Evolutionary conservation across 176 grass and related monocot species (phyloP), one percentile per base, ranked within the genome.

Genomic region (Cenchrus purpureus): DNA sequence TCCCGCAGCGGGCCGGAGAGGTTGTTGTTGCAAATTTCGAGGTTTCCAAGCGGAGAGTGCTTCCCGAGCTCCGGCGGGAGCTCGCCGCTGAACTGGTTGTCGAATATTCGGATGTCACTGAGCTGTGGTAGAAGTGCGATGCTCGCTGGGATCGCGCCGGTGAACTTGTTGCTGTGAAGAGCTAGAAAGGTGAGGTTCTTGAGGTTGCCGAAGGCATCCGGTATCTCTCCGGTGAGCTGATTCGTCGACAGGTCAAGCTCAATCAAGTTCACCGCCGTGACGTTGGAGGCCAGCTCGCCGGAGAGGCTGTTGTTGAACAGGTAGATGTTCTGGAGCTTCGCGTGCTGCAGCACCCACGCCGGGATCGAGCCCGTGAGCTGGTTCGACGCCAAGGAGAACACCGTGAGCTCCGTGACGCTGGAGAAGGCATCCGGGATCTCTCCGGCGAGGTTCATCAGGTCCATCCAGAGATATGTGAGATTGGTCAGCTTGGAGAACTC

Each of bases 181-280:
- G 83, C 83, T 45, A 98, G 29, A 1, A 81, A 0, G 3, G 20
- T 22, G 11, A 97, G 50, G 12, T 88, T 91, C 42, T 76, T 78
- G 5, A 97, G 76, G 8, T 77, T 86, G 13, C 90, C 83, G 3
- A 94, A 73, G 17, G 58, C 68, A 2, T 76, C 77, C 0, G 94
- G 86, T 68, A 97, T 92, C 4, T 29, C 29, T 49, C 94, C 94
- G 0, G 82, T 87, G 28, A 97, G 89, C 16, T 79, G 72, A 68
- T 97, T 97, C 13, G 48, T 71, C 0, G 94, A 93, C 43, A 97
- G 1, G 65, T 97, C 86, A 20, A 97, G 86, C 16, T 19, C 16
- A 19, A 19, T 19, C 10, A 4, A 13, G 71, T 37, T 57, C 54
- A 57, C 54, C 16, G 16, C 54, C 17, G 54, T 7, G 6, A 57